phyloP scores from a whole-genome alignment of 2,329 filamentous ascomycete species.

The Zasmidium citrigriseum region DNA sequence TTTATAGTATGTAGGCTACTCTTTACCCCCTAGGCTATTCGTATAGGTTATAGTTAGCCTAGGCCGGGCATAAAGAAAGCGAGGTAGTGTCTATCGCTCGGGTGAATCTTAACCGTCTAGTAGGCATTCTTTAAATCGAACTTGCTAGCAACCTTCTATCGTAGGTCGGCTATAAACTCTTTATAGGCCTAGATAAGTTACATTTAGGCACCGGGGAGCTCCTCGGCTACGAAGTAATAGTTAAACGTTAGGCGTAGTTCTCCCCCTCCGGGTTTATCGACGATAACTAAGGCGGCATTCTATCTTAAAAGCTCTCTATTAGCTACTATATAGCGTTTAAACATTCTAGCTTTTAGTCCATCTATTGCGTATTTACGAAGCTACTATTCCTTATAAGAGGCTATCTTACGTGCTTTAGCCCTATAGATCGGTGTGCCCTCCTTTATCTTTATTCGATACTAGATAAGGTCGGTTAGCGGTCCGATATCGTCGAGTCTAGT shows the following conservation, averaged over 20 bases:
- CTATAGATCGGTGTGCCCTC: background rate
- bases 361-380: background rate
- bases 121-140: background rate
- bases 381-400: background rate
- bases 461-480: background rate
- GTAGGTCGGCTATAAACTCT: background rate
- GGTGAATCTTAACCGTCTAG: background rate
- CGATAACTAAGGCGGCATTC: background rate
- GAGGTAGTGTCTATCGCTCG: background rate
- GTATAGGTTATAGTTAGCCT: background rate
- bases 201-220: background rate
- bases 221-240: slow-evolving; percentile 2
- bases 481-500: background rate
- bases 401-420: background rate
- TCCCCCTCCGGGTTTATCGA: background rate
- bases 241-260: background rate
- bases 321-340: background rate
- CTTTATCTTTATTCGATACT: background rate
- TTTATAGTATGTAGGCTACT: background rate
- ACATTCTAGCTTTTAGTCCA: background rate
- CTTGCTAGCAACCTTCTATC: background rate
- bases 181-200: background rate
- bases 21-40: background rate
- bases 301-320: slow-evolving; percentile 1
- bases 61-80: background rate